A percentile compares a stretch with the other conserved stretches of the same genome.
Conservation (phyloP, 129 eudicot genomes). For the Pulicaria dysenterica region DNA sequence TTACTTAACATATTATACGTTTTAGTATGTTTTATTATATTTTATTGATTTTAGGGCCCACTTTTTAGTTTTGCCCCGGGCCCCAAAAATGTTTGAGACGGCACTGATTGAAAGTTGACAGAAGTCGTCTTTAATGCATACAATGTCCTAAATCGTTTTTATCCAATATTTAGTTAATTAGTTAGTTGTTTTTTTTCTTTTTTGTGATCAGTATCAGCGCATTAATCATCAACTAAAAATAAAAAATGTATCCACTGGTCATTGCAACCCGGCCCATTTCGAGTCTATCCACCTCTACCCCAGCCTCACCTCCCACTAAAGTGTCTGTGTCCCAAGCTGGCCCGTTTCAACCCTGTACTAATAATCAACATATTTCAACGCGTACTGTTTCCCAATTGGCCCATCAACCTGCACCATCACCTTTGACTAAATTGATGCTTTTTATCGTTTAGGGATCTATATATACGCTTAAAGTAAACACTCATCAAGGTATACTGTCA, state of each 20-base stretch:
- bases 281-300: no score
- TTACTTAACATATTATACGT: no score
- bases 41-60: no score
- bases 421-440: neutral
- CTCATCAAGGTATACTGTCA: constrained; percentile 74
- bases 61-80: no score
- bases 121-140: neutral
- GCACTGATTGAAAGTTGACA: constrained; percentile 61
- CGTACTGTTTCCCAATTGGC: neutral
- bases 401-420: neutral
- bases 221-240: neutral
- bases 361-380: neutral
- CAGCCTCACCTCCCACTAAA: no score
- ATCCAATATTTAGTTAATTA: neutral
- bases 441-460: constrained; percentile 78
- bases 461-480: constrained; percentile 75
- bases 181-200: no score
- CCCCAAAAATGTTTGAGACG: constrained; percentile 50
- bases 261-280: no score
- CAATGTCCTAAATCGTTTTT: neutral
- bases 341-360: neutral
- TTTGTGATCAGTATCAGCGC: neutral
- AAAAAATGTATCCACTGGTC: no score
- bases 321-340: neutral
- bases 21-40: no score